Evolutionary conservation across 768 basidiomycete genomes (phyloP).

Genomic region (Leccinum rimulosum): DNA sequence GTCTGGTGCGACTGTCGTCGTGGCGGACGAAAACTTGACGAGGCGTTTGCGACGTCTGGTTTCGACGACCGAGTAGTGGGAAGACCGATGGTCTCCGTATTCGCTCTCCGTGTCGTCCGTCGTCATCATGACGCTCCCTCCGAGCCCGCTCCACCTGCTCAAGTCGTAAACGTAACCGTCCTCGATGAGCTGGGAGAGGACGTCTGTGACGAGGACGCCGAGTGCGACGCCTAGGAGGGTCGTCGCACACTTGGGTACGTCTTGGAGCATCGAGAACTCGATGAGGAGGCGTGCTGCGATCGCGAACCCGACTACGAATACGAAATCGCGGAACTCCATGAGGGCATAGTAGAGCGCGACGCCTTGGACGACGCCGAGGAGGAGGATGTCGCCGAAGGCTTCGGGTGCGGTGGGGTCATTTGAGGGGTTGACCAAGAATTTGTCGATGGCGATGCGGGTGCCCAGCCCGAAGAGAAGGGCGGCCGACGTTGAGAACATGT

Average conservation of each 20-base stretch:
- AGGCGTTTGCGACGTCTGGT: constrained; percentile 38
- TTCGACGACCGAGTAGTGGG: constrained; percentile 8
- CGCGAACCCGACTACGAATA: constrained; percentile 53
- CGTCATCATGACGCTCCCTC: background rate
- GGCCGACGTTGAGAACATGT: constrained; percentile 54
- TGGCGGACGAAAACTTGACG: constrained; percentile 45
- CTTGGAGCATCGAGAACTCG: constrained; percentile 57
- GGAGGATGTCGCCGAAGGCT: constrained; percentile 56
- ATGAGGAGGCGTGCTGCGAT: constrained; percentile 61
- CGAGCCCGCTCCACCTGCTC: background rate
- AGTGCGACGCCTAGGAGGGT: constrained; percentile 66
- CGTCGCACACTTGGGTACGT: constrained; percentile 52
- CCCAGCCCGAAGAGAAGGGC: constrained; percentile 75
- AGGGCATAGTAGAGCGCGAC: constrained; percentile 68
- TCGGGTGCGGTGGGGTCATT: constrained; percentile 30
- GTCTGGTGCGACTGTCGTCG: constrained; percentile 14
- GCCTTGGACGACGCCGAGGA: constrained; percentile 74
- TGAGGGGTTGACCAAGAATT: constrained; percentile 41
- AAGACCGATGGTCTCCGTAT: background rate
- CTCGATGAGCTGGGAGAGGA: constrained; percentile 65
- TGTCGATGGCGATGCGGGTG: constrained; percentile 66
- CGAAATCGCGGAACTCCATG: constrained; percentile 50
- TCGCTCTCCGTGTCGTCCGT: constrained; percentile 12
- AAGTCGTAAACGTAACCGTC: constrained; percentile 37
- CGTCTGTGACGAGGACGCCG: constrained; percentile 69